phyloP scores from a whole-genome alignment of 305 asterid species.

The Fraxinus platypoda region DNA sequence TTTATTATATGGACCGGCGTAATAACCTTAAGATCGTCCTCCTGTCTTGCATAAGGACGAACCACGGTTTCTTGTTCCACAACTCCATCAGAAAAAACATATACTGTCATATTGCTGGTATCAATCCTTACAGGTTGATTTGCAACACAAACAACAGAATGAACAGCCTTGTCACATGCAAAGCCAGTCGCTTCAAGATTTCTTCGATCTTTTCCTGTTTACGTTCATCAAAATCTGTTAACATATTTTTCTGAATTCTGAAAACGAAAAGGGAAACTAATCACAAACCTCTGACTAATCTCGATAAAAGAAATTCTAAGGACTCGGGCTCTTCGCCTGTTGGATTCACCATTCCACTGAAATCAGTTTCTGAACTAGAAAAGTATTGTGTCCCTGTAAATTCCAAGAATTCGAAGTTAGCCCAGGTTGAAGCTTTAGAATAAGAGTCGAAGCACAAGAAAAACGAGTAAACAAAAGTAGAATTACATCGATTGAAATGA shows the following conservation, averaged over 20 bases:
- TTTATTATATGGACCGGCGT: conserved; percentile 35
- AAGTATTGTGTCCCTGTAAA: conserved; percentile 42
- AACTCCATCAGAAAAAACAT: conserved; percentile 16
- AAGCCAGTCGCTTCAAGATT: conserved; percentile 48
- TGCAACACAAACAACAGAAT: conserved; percentile 51
- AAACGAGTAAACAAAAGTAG: neutral
- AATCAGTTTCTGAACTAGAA: conserved; percentile 17
- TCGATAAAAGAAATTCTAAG: conserved; percentile 31
- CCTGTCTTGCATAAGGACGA: conserved; percentile 61
- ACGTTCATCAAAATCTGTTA: neutral
- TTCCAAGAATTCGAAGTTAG: neutral
- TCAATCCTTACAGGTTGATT: conserved; percentile 32
- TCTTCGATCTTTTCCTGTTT: conserved; percentile 49
- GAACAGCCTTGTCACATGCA: conserved; percentile 42
- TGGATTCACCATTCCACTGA: conserved; percentile 12
- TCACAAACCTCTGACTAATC: conserved; percentile 47
- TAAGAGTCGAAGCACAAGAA: neutral
- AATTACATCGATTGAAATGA: conserved; percentile 40
- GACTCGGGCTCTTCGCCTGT: conserved; percentile 25
- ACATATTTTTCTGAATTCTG: neutral
- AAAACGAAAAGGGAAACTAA: neutral
- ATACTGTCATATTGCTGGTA: conserved; percentile 41
- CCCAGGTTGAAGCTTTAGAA: neutral
- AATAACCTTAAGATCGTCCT: conserved; percentile 32
- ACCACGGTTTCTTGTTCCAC: conserved; percentile 14